These are phyloP conservation scores for Emmonsiellopsis sp. DNA, from an alignment of 2,329 filamentous ascomycete species.

Conservation along the genomic window DNA sequence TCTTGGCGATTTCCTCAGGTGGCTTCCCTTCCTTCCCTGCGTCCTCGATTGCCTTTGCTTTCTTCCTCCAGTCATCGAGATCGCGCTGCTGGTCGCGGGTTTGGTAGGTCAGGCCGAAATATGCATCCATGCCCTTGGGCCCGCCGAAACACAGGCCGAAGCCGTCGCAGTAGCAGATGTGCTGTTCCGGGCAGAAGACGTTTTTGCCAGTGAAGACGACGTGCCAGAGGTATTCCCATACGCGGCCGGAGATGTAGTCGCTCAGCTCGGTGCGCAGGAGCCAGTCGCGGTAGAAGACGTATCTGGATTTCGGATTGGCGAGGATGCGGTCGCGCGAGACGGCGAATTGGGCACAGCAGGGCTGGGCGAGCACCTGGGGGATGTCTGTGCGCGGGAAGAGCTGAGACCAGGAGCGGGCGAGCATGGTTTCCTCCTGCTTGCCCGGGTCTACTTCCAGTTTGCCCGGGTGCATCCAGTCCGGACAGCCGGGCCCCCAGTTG, in stretches of 20 bases:
- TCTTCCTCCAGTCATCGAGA: slow-evolving; percentile 30
- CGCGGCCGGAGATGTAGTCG: slow-evolving; percentile 48
- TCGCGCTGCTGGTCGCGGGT: slow-evolving; percentile 29
- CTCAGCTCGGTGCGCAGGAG: slow-evolving; percentile 46
- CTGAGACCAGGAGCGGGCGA: slow-evolving; percentile 39
- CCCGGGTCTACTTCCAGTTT: slow-evolving; percentile 27
- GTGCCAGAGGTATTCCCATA: slow-evolving; percentile 58
- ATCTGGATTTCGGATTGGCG: slow-evolving; percentile 43
- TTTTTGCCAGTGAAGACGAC: slow-evolving; percentile 47
- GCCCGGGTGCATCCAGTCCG: slow-evolving; percentile 46
- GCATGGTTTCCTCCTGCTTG: slow-evolving; percentile 39
- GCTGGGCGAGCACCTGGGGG: slow-evolving; percentile 45
- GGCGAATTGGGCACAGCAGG: slow-evolving; percentile 57
- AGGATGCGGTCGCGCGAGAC: slow-evolving; percentile 49
- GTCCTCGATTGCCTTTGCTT: slow-evolving; percentile 25
- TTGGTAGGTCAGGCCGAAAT: slow-evolving; percentile 36
- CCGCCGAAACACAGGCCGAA: slow-evolving; percentile 53
- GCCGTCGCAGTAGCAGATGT: slow-evolving; percentile 54
- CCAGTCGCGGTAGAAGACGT: slow-evolving; percentile 52
- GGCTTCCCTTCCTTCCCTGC: slow-evolving; percentile 16
- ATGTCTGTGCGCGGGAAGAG: slow-evolving; percentile 37
- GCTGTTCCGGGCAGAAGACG: slow-evolving; percentile 39
- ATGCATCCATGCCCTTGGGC: slow-evolving; percentile 34
- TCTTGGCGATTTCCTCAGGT: slow-evolving; percentile 15
- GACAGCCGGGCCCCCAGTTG: slow-evolving; percentile 49